Percentiles rank a stretch among this genome's conserved stretches.
Evolutionary conservation across 371 early-diverging fungal species (phyloP).

Genomic region (Lichtheimia hyalospora): DNA sequence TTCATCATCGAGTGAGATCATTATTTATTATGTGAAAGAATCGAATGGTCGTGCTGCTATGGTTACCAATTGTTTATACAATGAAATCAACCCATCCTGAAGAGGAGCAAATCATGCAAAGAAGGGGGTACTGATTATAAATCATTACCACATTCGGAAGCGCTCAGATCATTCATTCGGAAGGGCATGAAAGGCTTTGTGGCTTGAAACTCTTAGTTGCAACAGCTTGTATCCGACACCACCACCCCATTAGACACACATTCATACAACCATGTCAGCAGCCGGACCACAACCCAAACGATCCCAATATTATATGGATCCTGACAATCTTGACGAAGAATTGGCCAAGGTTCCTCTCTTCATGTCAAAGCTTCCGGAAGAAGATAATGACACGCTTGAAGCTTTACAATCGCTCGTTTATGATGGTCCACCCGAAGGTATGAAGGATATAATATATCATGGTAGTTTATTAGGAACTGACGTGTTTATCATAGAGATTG

Average conservation of each 20-base stretch:
- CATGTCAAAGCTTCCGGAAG: constrained; percentile 81
- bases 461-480: neutral
- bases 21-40: too few relatives aligned
- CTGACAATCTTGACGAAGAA: constrained; percentile 56
- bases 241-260: neutral
- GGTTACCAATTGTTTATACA: too few relatives aligned
- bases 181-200: too few relatives aligned
- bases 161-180: too few relatives aligned
- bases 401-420: constrained; percentile 89
- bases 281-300: constrained; percentile 28
- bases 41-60: too few relatives aligned
- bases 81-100: too few relatives aligned
- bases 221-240: too few relatives aligned
- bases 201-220: too few relatives aligned
- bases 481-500: constrained; percentile 69
- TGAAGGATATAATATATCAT: neutral
- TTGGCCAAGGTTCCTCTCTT: constrained; percentile 87
- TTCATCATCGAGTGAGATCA: too few relatives aligned
- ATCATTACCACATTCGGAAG: too few relatives aligned
- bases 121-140: too few relatives aligned
- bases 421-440: constrained; percentile 95
- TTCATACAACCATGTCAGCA: neutral
- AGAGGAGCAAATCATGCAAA: too few relatives aligned
- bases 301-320: constrained; percentile 42
- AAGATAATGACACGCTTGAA: constrained; percentile 75